phyloP scores from a whole-genome alignment of 257 asterid species.

The Eucommia ulmoides region DNA sequence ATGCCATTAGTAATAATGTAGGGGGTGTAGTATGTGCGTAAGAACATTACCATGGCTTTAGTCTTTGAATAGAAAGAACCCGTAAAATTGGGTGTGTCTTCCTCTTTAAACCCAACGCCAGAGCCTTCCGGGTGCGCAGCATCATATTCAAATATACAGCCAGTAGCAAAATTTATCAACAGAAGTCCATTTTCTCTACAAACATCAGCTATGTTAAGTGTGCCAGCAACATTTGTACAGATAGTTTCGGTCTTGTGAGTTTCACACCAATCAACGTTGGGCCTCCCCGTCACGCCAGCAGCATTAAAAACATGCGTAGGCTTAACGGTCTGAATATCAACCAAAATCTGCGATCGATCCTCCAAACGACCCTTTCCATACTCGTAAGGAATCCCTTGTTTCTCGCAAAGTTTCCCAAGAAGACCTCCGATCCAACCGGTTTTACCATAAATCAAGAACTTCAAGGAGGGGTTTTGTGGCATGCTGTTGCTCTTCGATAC shows the following conservation, averaged over 20 bases:
- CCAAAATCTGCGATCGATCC: slow-evolving; percentile 49
- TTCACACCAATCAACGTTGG: slow-evolving; percentile 99
- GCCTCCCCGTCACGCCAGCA: slow-evolving; percentile 97
- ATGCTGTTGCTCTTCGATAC: slow-evolving; percentile 26
- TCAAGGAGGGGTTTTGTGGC: slow-evolving; percentile 38
- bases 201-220: slow-evolving; percentile 79
- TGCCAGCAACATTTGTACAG: slow-evolving; percentile 83
- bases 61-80: slow-evolving; percentile 98
- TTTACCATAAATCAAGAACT: slow-evolving; percentile 88
- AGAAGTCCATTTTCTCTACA: slow-evolving; percentile 72
- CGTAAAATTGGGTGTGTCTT: slow-evolving; percentile 73
- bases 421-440: slow-evolving; percentile 97
- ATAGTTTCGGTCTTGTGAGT: slow-evolving; percentile 79
- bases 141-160: slow-evolving; percentile 86
- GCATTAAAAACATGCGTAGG: slow-evolving; percentile 94
- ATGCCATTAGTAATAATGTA: too few species aligned
- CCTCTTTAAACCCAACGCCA: slow-evolving; percentile 85
- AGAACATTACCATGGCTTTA: slow-evolving; percentile 78
- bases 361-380: slow-evolving; percentile 90
- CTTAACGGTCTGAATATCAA: slow-evolving; percentile 51
- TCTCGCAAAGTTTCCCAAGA: slow-evolving; percentile 83
- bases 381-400: slow-evolving; percentile 72
- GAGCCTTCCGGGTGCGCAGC: slow-evolving; percentile 86
- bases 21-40: too few species aligned
- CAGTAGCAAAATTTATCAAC: slow-evolving; percentile 81